Conservation (phyloP, 2,329 filamentous ascomycete genomes). For the Lecanicillium sp. region DNA sequence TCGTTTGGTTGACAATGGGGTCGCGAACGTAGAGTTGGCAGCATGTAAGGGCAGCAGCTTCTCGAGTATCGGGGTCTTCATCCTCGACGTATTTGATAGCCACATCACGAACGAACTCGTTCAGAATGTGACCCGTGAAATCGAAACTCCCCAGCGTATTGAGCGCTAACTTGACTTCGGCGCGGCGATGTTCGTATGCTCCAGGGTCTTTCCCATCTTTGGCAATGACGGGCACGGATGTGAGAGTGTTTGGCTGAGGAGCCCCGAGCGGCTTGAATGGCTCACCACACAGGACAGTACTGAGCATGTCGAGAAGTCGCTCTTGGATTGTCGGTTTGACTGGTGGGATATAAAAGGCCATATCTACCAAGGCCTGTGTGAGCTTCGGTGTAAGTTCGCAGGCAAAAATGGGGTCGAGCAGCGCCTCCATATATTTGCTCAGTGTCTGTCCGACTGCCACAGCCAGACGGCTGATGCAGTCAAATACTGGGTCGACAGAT, state of each 20-base stretch:
- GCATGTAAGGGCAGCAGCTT: conserved; percentile 91
- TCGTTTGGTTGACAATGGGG: conserved; percentile 96
- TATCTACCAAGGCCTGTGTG: conserved; percentile 92
- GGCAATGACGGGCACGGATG: conserved; percentile 73
- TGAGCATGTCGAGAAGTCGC: conserved; percentile 87
- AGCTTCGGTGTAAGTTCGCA: conserved; percentile 91
- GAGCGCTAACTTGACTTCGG: conserved; percentile 86
- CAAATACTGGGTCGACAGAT: conserved; percentile 76
- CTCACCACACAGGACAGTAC: conserved; percentile 84
- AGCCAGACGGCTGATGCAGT: conserved; percentile 94
- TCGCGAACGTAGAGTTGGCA: conserved; percentile 97
- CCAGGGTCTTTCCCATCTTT: conserved; percentile 82
- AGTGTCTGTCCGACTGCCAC: conserved; percentile 93
- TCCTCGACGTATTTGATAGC: conserved; percentile 98
- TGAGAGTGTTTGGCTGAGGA: conserved; percentile 73
- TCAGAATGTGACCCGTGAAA: conserved; percentile 85
- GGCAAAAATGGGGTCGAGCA: conserved; percentile 93
- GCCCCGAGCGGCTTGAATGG: conserved; percentile 90
- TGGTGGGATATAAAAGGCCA: conserved; percentile 97
- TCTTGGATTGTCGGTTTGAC: conserved; percentile 92
- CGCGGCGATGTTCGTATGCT: conserved; percentile 72
- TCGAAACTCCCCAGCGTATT: conserved; percentile 98
- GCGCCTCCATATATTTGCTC: conserved; percentile 95
- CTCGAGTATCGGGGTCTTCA: conserved; percentile 86
- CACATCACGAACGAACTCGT: conserved; percentile 97